Evolutionary conservation across 164 flowering plant genomes (phyloP).

Genomic region (Houttuynia cordata): DNA sequence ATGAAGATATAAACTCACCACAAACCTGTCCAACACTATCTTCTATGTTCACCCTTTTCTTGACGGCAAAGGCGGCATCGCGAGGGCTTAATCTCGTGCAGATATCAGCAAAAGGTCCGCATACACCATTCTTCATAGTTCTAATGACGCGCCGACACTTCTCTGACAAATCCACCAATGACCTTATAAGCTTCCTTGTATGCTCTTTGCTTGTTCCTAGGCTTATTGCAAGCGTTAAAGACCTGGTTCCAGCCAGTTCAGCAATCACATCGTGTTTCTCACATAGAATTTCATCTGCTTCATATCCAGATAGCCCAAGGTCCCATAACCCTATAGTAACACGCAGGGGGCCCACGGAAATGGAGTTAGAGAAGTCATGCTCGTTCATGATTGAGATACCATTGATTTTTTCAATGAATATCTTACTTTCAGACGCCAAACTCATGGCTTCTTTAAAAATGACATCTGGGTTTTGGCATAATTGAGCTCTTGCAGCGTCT

Average conservation of each 20-base stretch:
- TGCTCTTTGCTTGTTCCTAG: conserved; percentile 33
- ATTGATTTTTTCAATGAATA: conserved; percentile 16
- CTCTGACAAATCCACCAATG: conserved; percentile 22
- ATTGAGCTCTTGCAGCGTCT: conserved; percentile 48
- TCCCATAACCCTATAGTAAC: conserved; percentile 27
- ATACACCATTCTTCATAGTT: not conserved
- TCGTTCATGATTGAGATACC: conserved; percentile 21
- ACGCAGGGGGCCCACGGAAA: conserved; percentile 33
- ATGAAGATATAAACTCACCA: conserved; percentile 53
- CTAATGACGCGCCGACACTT: not conserved
- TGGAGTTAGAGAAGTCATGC: conserved; percentile 14
- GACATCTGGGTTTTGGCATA: conserved; percentile 20
- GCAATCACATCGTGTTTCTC: conserved; percentile 24
- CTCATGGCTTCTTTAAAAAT: conserved; percentile 24
- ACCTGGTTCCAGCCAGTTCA: conserved; percentile 33
- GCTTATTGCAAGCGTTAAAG: conserved; percentile 31
- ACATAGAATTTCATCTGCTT: conserved; percentile 35
- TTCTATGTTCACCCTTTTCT: conserved; percentile 20
- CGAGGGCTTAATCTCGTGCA: conserved; percentile 41
- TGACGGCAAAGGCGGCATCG: conserved; percentile 70
- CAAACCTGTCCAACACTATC: conserved; percentile 41
- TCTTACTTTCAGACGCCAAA: conserved; percentile 18
- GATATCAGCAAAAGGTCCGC: conserved; percentile 27
- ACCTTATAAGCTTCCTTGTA: conserved; percentile 26
- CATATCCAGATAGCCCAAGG: conserved; percentile 40